Conservation (phyloP, 2,329 filamentous ascomycete genomes). For the Periconia sp. region DNA sequence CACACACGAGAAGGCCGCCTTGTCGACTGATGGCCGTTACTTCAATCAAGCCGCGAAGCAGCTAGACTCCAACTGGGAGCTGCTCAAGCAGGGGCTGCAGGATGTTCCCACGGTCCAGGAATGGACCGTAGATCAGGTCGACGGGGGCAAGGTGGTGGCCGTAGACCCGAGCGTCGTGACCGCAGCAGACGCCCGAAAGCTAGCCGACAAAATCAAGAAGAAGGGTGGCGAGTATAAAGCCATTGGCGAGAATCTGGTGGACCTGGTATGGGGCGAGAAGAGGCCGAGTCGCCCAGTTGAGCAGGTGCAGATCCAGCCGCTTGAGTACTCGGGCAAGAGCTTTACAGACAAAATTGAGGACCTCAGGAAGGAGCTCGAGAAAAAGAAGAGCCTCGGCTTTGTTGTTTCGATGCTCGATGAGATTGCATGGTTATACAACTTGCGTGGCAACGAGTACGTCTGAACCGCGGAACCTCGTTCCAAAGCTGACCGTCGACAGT, state of each 20-base stretch:
- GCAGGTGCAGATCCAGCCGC: constrained; percentile 72
- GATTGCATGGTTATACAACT: constrained; percentile 97
- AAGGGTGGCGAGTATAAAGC: constrained; percentile 80
- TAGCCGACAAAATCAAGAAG: constrained; percentile 86
- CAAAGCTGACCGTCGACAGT: constrained; percentile 42
- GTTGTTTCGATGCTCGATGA: constrained; percentile 96
- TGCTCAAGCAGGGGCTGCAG: constrained; percentile 91
- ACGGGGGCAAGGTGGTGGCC: constrained; percentile 84
- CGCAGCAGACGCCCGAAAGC: constrained; percentile 72
- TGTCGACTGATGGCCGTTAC: constrained; percentile 95
- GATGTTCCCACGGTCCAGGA: constrained; percentile 98
- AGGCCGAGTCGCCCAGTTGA: constrained; percentile 78
- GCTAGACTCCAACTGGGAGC: constrained; percentile 86
- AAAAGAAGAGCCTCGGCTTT: constrained; percentile 86
- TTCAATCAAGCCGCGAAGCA: constrained; percentile 96
- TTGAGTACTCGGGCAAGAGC: constrained; percentile 80
- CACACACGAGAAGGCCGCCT: constrained; percentile 81
- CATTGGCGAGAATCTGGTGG: constrained; percentile 84
- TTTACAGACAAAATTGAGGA: constrained; percentile 84
- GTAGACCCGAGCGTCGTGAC: constrained; percentile 91
- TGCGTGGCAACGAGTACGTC: constrained; percentile 80
- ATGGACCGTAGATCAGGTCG: constrained; percentile 87
- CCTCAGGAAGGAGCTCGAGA: constrained; percentile 87
- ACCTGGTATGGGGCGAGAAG: constrained; percentile 80
- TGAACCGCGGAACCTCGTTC: too few relatives aligned